Percentiles rank a stretch among this genome's conserved stretches.
Evolutionary conservation across 2,329 filamentous ascomycete genomes (phyloP).

Genomic region (Colletotrichum neosansevieriae): DNA sequence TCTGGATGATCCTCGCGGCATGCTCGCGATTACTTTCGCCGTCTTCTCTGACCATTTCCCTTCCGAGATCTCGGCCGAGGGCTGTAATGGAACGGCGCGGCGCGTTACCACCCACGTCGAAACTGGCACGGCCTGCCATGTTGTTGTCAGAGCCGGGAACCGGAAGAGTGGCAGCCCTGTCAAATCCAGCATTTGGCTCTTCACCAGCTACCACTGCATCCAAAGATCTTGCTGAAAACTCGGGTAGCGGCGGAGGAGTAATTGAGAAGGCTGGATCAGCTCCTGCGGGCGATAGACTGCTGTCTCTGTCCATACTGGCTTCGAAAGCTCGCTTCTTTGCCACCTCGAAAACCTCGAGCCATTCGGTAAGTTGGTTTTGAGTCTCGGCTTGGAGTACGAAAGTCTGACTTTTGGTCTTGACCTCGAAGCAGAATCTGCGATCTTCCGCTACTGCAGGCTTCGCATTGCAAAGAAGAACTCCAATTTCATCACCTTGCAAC

Average conservation of each 20-base stretch:
- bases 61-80: slow-evolving; percentile 58
- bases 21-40: slow-evolving; percentile 83
- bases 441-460: slow-evolving; percentile 93
- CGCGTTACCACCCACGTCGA: slow-evolving; percentile 70
- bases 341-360: slow-evolving; percentile 92
- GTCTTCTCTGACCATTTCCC: slow-evolving; percentile 69
- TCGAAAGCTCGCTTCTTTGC: slow-evolving; percentile 95
- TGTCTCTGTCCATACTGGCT: slow-evolving; percentile 69
- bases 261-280: slow-evolving; percentile 89
- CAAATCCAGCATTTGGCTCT: slow-evolving; percentile 53
- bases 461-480: slow-evolving; percentile 92
- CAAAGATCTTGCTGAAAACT: slow-evolving; percentile 85
- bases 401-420: slow-evolving; percentile 96
- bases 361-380: slow-evolving; percentile 90
- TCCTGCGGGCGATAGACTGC: slow-evolving; percentile 59
- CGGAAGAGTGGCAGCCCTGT: slow-evolving; percentile 74
- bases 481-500: slow-evolving; percentile 95
- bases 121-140: slow-evolving; percentile 72
- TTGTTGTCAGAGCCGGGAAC: slow-evolving; percentile 71
- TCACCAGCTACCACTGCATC: slow-evolving; percentile 74
- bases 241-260: slow-evolving; percentile 85
- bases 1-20: slow-evolving; percentile 90
- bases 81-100: slow-evolving; percentile 70
- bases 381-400: slow-evolving; percentile 93
- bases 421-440: slow-evolving; percentile 95